A percentile compares a stretch with the other conserved stretches of the same genome.
Evolutionary conservation across 352 stramenopile species (phyloP).

Genomic region (Phytophthora pinifolia): DNA sequence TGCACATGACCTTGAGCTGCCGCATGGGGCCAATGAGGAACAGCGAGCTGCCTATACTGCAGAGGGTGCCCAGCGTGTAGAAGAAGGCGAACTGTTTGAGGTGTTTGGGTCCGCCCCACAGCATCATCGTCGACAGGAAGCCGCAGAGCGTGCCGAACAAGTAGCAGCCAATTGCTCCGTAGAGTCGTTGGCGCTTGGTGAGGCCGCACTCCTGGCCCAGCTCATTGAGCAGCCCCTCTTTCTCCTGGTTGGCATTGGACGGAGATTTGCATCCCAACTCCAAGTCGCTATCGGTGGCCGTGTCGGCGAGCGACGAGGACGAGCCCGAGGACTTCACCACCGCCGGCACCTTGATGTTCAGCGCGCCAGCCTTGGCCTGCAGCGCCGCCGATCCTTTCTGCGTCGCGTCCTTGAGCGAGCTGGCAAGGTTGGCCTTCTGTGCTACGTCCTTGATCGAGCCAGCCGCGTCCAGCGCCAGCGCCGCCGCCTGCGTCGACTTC

Average conservation of each 20-base stretch:
- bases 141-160: slow-evolving; percentile 67
- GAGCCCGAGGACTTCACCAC: slow-evolving; percentile 32
- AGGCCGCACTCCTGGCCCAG: slow-evolving; percentile 73
- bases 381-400: slow-evolving; percentile 53
- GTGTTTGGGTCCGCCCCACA: slow-evolving; percentile 78
- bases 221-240: slow-evolving; percentile 73
- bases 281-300: slow-evolving; percentile 40
- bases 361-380: slow-evolving; percentile 54
- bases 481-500: slow-evolving; percentile 59
- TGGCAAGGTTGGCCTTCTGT: slow-evolving; percentile 27
- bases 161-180: slow-evolving; percentile 75
- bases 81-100: slow-evolving; percentile 88
- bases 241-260: slow-evolving; percentile 51
- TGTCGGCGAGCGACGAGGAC: slow-evolving; percentile 23
- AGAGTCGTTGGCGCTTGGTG: slow-evolving; percentile 77
- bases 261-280: slow-evolving; percentile 31
- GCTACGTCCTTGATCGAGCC: slow-evolving; percentile 50
- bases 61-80: slow-evolving; percentile 82
- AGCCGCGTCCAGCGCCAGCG: slow-evolving; percentile 55
- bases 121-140: slow-evolving; percentile 78
- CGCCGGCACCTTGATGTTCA: slow-evolving; percentile 52
- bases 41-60: slow-evolving; percentile 76
- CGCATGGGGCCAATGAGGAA: slow-evolving; percentile 72
- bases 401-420: slow-evolving; percentile 44
- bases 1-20: slow-evolving; percentile 84